Evolutionary conservation across 257 asterid species (phyloP).

Genomic region (Penstemon davidsonii): DNA sequence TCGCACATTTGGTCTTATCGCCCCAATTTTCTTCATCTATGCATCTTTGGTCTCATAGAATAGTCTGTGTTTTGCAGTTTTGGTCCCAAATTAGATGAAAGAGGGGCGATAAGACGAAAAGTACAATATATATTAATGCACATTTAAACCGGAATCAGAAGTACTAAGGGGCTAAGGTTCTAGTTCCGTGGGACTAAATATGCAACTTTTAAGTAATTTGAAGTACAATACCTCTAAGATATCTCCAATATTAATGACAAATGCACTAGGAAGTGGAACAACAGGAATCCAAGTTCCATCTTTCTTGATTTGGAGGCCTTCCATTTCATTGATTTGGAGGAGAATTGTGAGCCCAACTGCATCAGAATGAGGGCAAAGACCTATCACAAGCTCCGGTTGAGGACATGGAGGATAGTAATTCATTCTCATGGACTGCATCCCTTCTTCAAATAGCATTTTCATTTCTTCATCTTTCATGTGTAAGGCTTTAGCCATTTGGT

Average conservation of each 20-base stretch:
- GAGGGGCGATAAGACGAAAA: too few relatives aligned
- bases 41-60: too few relatives aligned
- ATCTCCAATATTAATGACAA: conserved; percentile 49
- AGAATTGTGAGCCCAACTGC: conserved; percentile 47
- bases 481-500: conserved; percentile 41
- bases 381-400: conserved; percentile 50
- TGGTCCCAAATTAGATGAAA: too few relatives aligned
- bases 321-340: conserved; percentile 42
- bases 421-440: conserved; percentile 50
- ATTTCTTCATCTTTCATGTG: conserved; percentile 45
- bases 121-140: too few relatives aligned
- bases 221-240: conserved; percentile 40
- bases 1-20: too few relatives aligned
- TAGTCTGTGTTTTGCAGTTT: too few relatives aligned
- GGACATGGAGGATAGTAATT: conserved; percentile 65
- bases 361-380: conserved; percentile 55
- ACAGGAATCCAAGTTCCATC: conserved; percentile 50
- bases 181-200: too few relatives aligned
- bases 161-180: too few relatives aligned
- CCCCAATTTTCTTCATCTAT: too few relatives aligned
- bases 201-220: not conserved
- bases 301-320: conserved; percentile 54
- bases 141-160: too few relatives aligned
- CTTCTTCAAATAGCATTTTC: conserved; percentile 32
- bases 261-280: conserved; percentile 45